Base-by-base conservation (phyloP, 345 rosid species). In the Angophora floribunda region DNA sequence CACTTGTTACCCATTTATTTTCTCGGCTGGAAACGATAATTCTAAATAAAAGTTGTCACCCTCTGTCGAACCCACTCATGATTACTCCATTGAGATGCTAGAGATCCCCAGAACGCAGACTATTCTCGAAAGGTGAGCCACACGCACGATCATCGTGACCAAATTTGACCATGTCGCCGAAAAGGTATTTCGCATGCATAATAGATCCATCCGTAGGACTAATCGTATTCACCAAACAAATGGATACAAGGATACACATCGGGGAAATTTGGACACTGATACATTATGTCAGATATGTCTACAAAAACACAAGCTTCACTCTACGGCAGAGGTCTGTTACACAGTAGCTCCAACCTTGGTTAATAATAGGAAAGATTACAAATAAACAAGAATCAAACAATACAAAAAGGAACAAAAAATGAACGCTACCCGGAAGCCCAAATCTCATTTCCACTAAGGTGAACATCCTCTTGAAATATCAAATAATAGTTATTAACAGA, bases 371-470 rank as follows among this genome's bases (percentile, higher is more conserved):
- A 6, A 75, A 75, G 84, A 41, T 75, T 41, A 75, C 84, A 75
- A 75, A 75, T 19, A 75, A n/a, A 41, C 49, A 75, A 75, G 84
- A 75, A 75, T 75, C 84, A 91, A 88, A 86, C 59, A 88, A 8
- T 55, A 45, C 44, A 41, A 59, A 36, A 70, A 79, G 50, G 50
- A 57, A 52, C 47, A 75, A 57, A 22, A 53, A 59, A 85, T 85
- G 53, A 55, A 84, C 49, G 61, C 85, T 87, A 87, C 30, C 59
- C 86, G 8, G 79, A 85, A 90, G 87, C 89, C 82, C 92, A 91
- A 92, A 92, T 87, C 89, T 87, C 75, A 52, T 87, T 88, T 85
- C 91, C 61, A 90, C 88, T 87, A 80, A 89, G 84, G 82, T 17
- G 82, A 75, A 75, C 82, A 75, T 41, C 82, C 82, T 41, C 19